Evolutionary conservation across 169 alveolate genomes (phyloP), one percentile per base, ranked within the genome.

Genomic region (Plasmodium relictum): DNA sequence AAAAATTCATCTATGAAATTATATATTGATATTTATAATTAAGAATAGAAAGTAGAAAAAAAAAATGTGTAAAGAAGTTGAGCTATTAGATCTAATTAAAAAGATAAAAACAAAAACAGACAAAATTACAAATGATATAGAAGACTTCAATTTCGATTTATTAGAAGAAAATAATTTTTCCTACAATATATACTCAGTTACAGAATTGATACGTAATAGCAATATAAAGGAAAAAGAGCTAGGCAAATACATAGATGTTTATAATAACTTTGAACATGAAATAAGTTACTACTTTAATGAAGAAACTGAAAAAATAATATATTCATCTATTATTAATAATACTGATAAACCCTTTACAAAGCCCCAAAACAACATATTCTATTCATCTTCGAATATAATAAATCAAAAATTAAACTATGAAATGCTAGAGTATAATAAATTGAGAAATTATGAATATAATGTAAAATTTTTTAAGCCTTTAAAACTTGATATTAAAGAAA

Each of bases 241-340:
- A 18, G 31, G 59, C 10, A 52, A 52, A 45, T 80, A 80, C 52
- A 80, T 66, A 48, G 20, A 50, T 42, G 90, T 80, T 24, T 80
- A 66, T 68, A 80, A 80, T 58, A 68, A 69, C 41, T 80, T 66
- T 80, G 90, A 80, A 68, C 31, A 41, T 68, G 62, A 80, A n/a
- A 68, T 80, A 68, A 80, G 54, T 44, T 37, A 12, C 52, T 66
- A 66, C 45, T 80, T 80, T 31, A 61, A 59, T 68, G 72, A 80
- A 52, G 50, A 68, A 66, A 62, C 54, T 26, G 90, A 80, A 26
- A 45, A 48, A 14, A 45, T 80, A 54, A 68, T 80, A 50, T 31
- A 48, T 41, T 80, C 90, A 31, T 80, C 90, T n/a, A 26, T 80
- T 22, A 54, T 10, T 59, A 26, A 24, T 45, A 50, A 48, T 26